phyloP scores from a whole-genome alignment of 768 basidiomycete genomes.

The Exsudoporus frostii region DNA sequence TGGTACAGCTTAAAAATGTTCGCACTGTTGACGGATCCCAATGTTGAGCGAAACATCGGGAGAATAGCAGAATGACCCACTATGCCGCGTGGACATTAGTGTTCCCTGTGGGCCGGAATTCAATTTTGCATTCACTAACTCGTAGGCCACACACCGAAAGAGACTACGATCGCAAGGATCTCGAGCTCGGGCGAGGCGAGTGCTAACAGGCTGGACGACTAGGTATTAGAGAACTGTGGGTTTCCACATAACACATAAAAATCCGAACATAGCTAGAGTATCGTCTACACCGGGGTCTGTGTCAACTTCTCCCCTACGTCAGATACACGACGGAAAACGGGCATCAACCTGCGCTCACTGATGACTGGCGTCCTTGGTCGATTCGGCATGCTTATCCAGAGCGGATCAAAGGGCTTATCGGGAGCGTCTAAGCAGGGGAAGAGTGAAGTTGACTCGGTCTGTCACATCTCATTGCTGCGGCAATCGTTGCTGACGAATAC shows the following conservation, averaged over 20 bases:
- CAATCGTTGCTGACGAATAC: background rate
- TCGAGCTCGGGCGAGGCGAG: conserved; percentile 81
- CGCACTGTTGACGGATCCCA: conserved; percentile 36
- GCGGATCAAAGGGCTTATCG: background rate
- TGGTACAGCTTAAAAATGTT: conserved; percentile 80
- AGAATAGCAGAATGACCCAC: conserved; percentile 34
- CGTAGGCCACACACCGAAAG: conserved; percentile 55
- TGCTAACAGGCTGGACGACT: conserved; percentile 61
- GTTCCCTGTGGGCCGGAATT: conserved; percentile 50
- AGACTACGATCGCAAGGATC: conserved; percentile 70
- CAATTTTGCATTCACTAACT: background rate
- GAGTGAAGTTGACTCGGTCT: background rate
- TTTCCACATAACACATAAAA: background rate
- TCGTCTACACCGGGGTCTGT: conserved; percentile 90
- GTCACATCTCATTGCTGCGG: too few relatives aligned
- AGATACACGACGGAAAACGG: background rate
- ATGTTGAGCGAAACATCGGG: background rate
- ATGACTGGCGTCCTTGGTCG: conserved; percentile 54
- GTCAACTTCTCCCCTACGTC: conserved; percentile 51
- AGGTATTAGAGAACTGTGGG: background rate
- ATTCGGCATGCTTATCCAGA: conserved; percentile 16
- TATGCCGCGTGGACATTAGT: conserved; percentile 60
- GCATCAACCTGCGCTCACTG: conserved; percentile 43
- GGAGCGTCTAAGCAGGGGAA: background rate
- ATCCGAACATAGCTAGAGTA: conserved; percentile 65